These are phyloP conservation scores for Sordaria brevicollis DNA, from an alignment of 495 filamentous ascomycete species.

Conservation along the genomic window DNA sequence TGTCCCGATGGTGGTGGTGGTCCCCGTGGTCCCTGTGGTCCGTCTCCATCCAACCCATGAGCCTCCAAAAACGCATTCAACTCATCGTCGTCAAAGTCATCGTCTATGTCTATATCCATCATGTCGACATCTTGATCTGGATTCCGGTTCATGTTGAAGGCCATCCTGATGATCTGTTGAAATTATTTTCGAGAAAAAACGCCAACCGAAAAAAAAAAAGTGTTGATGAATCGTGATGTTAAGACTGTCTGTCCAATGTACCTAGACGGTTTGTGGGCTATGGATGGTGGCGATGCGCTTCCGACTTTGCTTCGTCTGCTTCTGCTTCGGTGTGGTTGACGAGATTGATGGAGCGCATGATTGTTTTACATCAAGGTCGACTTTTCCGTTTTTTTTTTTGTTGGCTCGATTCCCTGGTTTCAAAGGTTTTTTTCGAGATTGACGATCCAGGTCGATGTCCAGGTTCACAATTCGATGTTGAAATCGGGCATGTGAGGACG, in stretches of 20 bases:
- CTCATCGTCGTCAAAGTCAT: not conserved
- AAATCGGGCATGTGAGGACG: too few species aligned
- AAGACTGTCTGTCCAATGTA: too few species aligned
- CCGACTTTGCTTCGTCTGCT: not conserved
- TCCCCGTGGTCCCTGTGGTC: not conserved
- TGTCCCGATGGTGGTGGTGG: not conserved
- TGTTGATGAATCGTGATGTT: too few species aligned
- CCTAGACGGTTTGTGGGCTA: too few species aligned
- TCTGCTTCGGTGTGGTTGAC: too few species aligned
- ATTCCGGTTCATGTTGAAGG: not conserved
- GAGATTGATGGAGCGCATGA: not conserved
- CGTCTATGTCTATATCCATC: not conserved
- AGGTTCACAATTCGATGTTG: too few species aligned
- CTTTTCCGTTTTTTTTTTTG: too few species aligned
- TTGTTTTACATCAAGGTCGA: too few species aligned
- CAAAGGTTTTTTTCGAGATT: not conserved
- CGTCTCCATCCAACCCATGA: not conserved
- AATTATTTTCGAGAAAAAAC: too few species aligned
- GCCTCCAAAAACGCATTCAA: not conserved
- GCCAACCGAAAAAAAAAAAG: too few species aligned
- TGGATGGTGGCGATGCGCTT: not conserved
- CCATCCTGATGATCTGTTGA: not conserved
- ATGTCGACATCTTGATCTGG: not conserved
- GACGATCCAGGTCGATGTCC: not conserved
- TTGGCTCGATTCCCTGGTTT: not conserved